Evolutionary conservation across 2,329 filamentous ascomycete species (phyloP).

Genomic region (Hyphodiscus sp.): DNA sequence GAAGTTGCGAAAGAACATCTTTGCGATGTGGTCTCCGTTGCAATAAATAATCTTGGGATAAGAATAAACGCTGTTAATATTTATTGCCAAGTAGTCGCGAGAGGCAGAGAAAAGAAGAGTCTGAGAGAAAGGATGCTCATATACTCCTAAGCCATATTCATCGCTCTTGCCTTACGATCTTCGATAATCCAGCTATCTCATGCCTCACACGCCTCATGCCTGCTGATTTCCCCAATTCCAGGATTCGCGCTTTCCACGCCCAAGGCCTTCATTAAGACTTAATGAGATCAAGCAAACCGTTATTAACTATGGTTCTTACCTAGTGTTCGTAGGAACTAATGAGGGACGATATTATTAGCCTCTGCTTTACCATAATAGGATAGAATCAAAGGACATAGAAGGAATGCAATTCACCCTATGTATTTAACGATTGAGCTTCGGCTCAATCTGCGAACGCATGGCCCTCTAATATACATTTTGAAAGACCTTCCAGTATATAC

Average conservation of each 20-base stretch:
- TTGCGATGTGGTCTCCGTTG: slow-evolving; percentile 7
- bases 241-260: slow-evolving; percentile 4
- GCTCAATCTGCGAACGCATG: slow-evolving; percentile 15
- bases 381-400: slow-evolving; percentile 7
- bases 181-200: slow-evolving; percentile 6
- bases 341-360: not conserved
- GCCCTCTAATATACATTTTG: slow-evolving; percentile 1
- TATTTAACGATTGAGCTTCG: slow-evolving; percentile 16
- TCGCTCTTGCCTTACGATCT: slow-evolving; percentile 7
- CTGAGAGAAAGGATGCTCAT: slow-evolving; percentile 6
- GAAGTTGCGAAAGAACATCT: slow-evolving; percentile 7
- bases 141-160: slow-evolving; percentile 7
- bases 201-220: slow-evolving; percentile 6
- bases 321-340: slow-evolving; percentile 1
- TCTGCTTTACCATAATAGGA: slow-evolving; percentile 1
- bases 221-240: slow-evolving; percentile 5
- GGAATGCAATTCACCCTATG: slow-evolving; percentile 12
- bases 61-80: slow-evolving; percentile 7
- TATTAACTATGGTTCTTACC: slow-evolving; percentile 5
- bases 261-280: slow-evolving; percentile 6
- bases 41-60: slow-evolving; percentile 8
- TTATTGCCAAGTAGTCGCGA: slow-evolving; percentile 9
- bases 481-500: slow-evolving; percentile 4
- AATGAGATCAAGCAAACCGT: not conserved
- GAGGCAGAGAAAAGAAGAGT: slow-evolving; percentile 8